Evolutionary conservation across 2,329 filamentous ascomycete species (phyloP).

Genomic region (Penicillium frequentans): DNA sequence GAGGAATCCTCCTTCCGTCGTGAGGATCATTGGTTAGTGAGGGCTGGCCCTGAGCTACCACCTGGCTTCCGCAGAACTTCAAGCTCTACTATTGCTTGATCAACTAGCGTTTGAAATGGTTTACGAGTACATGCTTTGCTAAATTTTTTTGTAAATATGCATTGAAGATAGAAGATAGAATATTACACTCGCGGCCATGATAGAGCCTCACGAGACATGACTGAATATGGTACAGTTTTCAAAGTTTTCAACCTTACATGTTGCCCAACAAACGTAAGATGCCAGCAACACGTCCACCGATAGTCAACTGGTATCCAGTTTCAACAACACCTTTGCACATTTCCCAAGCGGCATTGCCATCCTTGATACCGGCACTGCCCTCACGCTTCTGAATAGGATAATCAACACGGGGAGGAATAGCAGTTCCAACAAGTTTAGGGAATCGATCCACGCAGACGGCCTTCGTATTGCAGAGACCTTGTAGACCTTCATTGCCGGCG

Average conservation of each 20-base stretch:
- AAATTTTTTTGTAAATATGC: neutral
- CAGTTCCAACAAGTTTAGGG: slow-evolving; percentile 60
- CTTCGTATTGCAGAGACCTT: slow-evolving; percentile 84
- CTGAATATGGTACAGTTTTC: neutral
- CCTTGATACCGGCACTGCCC: slow-evolving; percentile 37
- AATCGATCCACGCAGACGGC: slow-evolving; percentile 76
- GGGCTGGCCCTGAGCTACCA: neutral
- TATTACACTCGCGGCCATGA: neutral
- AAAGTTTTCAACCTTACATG: slow-evolving; percentile 26
- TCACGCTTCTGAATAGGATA: slow-evolving; percentile 73
- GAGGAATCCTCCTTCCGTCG: slow-evolving; percentile 18
- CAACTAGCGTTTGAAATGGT: no score
- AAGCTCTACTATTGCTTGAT: no score
- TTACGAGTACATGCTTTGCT: no score
- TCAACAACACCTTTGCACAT: slow-evolving; percentile 47
- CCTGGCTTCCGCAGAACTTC: neutral
- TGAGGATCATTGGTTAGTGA: slow-evolving; percentile 15
- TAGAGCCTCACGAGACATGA: neutral
- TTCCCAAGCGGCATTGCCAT: slow-evolving; percentile 65
- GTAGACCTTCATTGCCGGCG: slow-evolving; percentile 83
- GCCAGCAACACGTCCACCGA: slow-evolving; percentile 42
- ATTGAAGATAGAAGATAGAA: neutral
- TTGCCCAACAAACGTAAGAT: slow-evolving; percentile 40
- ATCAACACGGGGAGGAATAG: slow-evolving; percentile 75
- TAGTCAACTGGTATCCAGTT: slow-evolving; percentile 47